phyloP scores from a whole-genome alignment of 2,329 filamentous ascomycete species.

The Blumeria graminis region DNA sequence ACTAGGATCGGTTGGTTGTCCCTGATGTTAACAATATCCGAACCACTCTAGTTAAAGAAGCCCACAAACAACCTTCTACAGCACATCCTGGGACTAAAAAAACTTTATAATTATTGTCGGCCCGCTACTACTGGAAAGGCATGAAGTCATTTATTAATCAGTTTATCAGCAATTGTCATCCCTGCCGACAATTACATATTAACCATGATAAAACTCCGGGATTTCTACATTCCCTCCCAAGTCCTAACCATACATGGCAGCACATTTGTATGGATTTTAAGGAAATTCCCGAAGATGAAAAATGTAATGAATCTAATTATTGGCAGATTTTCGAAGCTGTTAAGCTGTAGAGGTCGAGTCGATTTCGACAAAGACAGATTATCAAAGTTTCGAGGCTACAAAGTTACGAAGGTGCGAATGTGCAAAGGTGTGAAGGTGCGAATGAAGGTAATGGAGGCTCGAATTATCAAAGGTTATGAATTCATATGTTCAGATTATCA shows the following conservation, averaged over 20 bases:
- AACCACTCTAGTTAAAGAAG: background rate
- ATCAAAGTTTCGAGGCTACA: too few relatives aligned
- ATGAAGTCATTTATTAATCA: background rate
- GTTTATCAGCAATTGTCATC: background rate
- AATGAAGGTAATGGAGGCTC: too few relatives aligned
- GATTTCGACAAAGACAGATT: too few relatives aligned
- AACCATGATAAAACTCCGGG: constrained; percentile 2
- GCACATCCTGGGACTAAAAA: constrained; percentile 1
- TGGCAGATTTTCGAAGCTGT: too few relatives aligned
- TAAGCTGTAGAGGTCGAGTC: too few relatives aligned
- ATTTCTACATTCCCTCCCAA: constrained; percentile 1
- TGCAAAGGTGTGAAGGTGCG: too few relatives aligned
- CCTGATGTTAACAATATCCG: background rate
- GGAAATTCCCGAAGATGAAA: constrained; percentile 2
- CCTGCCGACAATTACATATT: background rate
- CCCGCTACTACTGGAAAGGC: background rate
- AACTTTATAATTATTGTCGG: background rate
- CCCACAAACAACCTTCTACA: background rate
- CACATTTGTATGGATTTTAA: constrained; percentile 4
- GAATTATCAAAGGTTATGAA: too few relatives aligned
- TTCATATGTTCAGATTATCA: too few relatives aligned
- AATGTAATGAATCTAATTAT: too few relatives aligned
- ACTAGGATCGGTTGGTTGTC: background rate
- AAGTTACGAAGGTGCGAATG: too few relatives aligned
- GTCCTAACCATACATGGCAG: background rate